Evolutionary conservation across 306 rosid genomes (phyloP).

Genomic region (Adenanthera pavonina): DNA sequence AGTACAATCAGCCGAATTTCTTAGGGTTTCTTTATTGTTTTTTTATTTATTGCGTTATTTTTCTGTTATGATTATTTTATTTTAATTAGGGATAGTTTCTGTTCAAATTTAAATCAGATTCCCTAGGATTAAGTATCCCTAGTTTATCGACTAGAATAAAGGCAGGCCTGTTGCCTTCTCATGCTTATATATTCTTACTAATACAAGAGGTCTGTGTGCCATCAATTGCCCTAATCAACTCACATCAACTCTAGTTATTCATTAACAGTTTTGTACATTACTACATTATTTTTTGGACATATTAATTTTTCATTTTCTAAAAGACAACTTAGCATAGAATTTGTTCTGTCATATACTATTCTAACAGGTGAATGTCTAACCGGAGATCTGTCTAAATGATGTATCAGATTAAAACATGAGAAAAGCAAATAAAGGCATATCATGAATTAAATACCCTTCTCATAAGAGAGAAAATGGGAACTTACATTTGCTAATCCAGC

Average conservation of each 20-base stretch:
- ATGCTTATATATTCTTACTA: too few relatives aligned
- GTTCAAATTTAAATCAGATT: too few relatives aligned
- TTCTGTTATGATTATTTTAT: too few relatives aligned
- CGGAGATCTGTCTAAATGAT: background rate
- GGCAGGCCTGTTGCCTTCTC: too few relatives aligned
- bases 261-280: background rate
- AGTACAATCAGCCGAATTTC: too few relatives aligned
- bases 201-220: too few relatives aligned
- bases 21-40: too few relatives aligned
- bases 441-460: constrained; percentile 11
- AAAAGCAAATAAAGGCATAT: background rate
- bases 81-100: too few relatives aligned
- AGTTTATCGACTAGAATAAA: too few relatives aligned
- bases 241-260: background rate
- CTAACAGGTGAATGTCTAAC: constrained; percentile 20
- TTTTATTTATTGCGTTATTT: too few relatives aligned
- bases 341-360: constrained; percentile 23
- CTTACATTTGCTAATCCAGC: constrained; percentile 80
- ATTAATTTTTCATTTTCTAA: constrained; percentile 14
- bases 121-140: too few relatives aligned
- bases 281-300: background rate
- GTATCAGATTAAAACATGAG: constrained; percentile 5
- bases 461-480: constrained; percentile 21
- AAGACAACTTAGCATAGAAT: constrained; percentile 1
- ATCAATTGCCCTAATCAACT: too few relatives aligned